A percentile compares a stretch with the other conserved stretches of the same genome.
phyloP scores from a whole-genome alignment of 1,284 basidiomycete species.

The Fomitopsis schrenkii region DNA sequence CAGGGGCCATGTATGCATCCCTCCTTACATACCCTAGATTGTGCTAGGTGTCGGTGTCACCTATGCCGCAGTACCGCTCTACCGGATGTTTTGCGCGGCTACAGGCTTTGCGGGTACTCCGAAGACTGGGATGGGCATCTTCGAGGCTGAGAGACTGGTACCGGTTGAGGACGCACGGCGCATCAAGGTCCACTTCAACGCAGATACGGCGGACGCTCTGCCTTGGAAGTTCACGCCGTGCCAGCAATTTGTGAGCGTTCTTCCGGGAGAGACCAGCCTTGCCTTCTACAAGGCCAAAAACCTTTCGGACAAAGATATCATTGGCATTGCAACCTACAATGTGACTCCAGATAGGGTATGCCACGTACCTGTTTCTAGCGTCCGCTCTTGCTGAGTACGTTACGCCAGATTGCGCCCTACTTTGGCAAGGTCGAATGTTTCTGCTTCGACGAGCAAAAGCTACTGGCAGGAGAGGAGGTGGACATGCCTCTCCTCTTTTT shows the following conservation, averaged over 20 bases:
- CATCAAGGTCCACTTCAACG: slow-evolving; percentile 96
- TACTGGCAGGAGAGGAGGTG: slow-evolving; percentile 94
- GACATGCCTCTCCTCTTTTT: slow-evolving; percentile 99
- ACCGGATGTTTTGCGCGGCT: slow-evolving; percentile 96
- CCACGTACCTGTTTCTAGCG: slow-evolving; percentile 6
- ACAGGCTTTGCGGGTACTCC: slow-evolving; percentile 98
- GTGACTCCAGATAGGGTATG: slow-evolving; percentile 88
- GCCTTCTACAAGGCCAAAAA: slow-evolving; percentile 98
- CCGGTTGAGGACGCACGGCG: slow-evolving; percentile 66
- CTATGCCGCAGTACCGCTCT: slow-evolving; percentile 96
- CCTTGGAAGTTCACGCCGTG: slow-evolving; percentile 94
- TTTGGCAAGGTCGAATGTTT: slow-evolving; percentile 99
- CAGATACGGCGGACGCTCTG: slow-evolving; percentile 83
- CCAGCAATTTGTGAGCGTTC: slow-evolving; percentile 86
- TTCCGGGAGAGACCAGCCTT: slow-evolving; percentile 94
- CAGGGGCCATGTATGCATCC: neutral
- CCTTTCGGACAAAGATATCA: slow-evolving; percentile 80
- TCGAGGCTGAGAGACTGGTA: slow-evolving; percentile 79
- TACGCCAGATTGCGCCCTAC: slow-evolving; percentile 85
- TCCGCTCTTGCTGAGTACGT: neutral
- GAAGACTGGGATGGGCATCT: slow-evolving; percentile 79
- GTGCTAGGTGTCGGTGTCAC: slow-evolving; percentile 80
- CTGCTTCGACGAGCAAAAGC: slow-evolving; percentile 98
- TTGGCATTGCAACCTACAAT: slow-evolving; percentile 99
- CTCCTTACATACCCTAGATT: slow-evolving; percentile 45